A percentile compares a stretch with the other conserved stretches of the same genome.
phyloP scores from a whole-genome alignment of 78 protist genomes.

The Bodo saltans region DNA sequence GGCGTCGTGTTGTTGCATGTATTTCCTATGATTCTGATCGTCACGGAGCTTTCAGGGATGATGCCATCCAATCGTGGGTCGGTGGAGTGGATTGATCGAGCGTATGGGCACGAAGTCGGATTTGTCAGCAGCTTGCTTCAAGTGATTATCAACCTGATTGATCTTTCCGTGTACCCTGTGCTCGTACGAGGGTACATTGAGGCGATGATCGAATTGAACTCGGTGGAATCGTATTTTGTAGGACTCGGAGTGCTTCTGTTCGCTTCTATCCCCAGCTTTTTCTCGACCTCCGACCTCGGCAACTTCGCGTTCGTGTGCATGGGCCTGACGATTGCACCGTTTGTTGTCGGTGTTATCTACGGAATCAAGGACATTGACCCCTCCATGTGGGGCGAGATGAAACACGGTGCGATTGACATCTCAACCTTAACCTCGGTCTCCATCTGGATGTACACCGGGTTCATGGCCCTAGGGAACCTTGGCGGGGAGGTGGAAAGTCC shows the following conservation, averaged over 20 bases:
- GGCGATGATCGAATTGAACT: too few relatives aligned
- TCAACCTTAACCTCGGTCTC: background rate
- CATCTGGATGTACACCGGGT: background rate
- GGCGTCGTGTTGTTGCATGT: background rate
- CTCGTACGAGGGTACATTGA: background rate
- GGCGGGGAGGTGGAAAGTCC: background rate
- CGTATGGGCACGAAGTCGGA: slow-evolving; percentile 5
- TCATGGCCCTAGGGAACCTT: background rate
- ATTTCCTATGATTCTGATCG: background rate
- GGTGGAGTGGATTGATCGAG: slow-evolving; percentile 15
- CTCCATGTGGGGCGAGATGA: background rate
- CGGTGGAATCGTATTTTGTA: too few relatives aligned
- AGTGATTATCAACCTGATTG: background rate
- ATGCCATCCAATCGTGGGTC: background rate
- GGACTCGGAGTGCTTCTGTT: background rate
- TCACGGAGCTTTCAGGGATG: background rate
- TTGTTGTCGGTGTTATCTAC: background rate
- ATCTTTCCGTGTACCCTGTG: slow-evolving; percentile 12
- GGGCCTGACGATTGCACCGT: background rate
- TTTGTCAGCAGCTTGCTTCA: background rate
- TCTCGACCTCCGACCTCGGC: background rate
- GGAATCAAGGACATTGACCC: background rate
- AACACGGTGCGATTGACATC: background rate
- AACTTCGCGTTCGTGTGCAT: background rate
- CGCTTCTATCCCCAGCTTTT: background rate